Evolutionary conservation across 1,139 yeast species (phyloP).

Genomic region (Nakaseomyces delphensis): DNA sequence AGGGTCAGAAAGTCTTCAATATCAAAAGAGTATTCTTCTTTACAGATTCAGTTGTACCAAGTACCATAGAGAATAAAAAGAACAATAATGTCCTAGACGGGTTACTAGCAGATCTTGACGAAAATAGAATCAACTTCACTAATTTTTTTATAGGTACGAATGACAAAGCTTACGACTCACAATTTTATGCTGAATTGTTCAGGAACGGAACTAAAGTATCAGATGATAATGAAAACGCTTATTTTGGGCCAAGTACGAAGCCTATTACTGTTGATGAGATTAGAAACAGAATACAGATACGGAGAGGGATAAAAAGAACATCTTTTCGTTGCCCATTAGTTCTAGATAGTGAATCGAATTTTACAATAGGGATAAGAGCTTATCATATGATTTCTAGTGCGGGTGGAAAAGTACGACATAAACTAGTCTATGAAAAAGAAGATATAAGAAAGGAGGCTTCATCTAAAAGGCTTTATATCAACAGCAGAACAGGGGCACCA

Average conservation of each 20-base stretch:
- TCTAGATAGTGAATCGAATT: slow-evolving; percentile 35
- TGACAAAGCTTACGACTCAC: slow-evolving; percentile 39
- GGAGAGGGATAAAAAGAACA: slow-evolving; percentile 54
- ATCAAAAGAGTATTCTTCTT: slow-evolving; percentile 44
- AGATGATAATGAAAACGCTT: slow-evolving; percentile 11
- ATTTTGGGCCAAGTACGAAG: slow-evolving; percentile 34
- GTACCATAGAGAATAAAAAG: slow-evolving; percentile 30
- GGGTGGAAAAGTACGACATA: slow-evolving; percentile 36
- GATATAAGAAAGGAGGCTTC: slow-evolving; percentile 48
- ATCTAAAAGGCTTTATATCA: slow-evolving; percentile 37
- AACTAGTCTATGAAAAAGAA: slow-evolving; percentile 44
- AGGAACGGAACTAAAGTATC: slow-evolving; percentile 18
- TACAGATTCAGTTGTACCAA: slow-evolving; percentile 53
- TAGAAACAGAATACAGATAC: slow-evolving; percentile 42
- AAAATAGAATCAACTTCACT: slow-evolving; percentile 42
- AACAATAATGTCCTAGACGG: slow-evolving; percentile 42
- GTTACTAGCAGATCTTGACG: slow-evolving; percentile 52
- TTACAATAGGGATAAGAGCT: slow-evolving; percentile 64
- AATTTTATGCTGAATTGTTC: slow-evolving; percentile 50
- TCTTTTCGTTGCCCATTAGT: slow-evolving; percentile 54
- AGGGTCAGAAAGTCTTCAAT: slow-evolving; percentile 33
- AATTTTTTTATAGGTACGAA: slow-evolving; percentile 54
- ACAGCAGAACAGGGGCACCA: slow-evolving; percentile 39
- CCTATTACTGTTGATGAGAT: slow-evolving; percentile 43
- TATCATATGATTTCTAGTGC: slow-evolving; percentile 55